phyloP scores from a whole-genome alignment of 495 filamentous ascomycete genomes.

The Pyrenula aspistea region DNA sequence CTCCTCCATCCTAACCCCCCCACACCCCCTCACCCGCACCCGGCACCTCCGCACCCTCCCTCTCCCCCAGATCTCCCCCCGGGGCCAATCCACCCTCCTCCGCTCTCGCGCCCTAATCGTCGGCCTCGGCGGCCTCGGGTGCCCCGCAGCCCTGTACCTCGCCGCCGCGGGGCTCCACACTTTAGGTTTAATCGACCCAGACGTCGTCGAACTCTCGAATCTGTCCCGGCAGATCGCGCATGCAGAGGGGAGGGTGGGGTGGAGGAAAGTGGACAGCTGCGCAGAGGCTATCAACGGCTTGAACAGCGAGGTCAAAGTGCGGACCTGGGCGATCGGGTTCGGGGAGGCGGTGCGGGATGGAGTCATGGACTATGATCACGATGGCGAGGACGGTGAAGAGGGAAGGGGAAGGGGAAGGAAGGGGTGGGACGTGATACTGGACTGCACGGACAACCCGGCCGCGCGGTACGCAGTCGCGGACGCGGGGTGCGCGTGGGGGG shows the following conservation, averaged over 20 bases:
- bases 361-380: neutral
- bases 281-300: constrained; percentile 47
- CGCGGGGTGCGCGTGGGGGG: constrained; percentile 63
- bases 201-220: constrained; percentile 80
- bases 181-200: constrained; percentile 76
- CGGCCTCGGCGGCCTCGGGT: constrained; percentile 88
- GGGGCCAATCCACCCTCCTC: constrained; percentile 71
- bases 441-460: constrained; percentile 88
- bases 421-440: constrained; percentile 72
- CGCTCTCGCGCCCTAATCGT: constrained; percentile 63
- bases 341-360: neutral
- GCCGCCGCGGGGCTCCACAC: constrained; percentile 69
- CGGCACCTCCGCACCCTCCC: neutral
- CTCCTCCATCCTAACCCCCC: neutral
- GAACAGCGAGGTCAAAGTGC: constrained; percentile 33
- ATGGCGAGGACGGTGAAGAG: neutral
- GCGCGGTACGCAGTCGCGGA: constrained; percentile 91
- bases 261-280: constrained; percentile 62
- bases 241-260: constrained; percentile 54
- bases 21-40: neutral
- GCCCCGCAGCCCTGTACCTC: constrained; percentile 80
- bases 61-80: neutral
- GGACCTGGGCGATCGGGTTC: neutral
- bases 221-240: constrained; percentile 89
- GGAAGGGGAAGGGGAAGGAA: constrained; percentile 7